Conservation (phyloP, 2,329 filamentous ascomycete species). For the Emmonsiellopsis sp. region DNA sequence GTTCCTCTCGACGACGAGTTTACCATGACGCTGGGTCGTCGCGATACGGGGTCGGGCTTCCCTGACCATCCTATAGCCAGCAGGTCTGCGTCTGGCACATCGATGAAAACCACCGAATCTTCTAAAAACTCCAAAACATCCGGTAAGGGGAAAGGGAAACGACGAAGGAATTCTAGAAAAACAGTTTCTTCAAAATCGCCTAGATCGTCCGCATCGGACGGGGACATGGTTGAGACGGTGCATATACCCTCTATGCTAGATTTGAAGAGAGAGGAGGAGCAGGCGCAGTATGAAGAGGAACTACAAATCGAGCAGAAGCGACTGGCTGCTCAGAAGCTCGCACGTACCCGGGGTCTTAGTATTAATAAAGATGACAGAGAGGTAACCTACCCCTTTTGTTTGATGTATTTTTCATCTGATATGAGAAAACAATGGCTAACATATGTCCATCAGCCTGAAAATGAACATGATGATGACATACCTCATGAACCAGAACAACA, state of each 20-base stretch:
- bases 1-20: constrained; percentile 91
- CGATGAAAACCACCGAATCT: constrained; percentile 37
- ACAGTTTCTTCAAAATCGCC: constrained; percentile 18
- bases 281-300: constrained; percentile 46
- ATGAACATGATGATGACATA: background rate
- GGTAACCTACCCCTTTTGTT: constrained; percentile 15
- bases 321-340: constrained; percentile 46
- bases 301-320: constrained; percentile 43
- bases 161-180: constrained; percentile 19
- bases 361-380: constrained; percentile 17
- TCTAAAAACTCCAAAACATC: constrained; percentile 33
- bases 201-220: constrained; percentile 16
- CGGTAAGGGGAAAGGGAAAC: constrained; percentile 24
- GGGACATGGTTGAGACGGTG: constrained; percentile 20
- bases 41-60: constrained; percentile 46
- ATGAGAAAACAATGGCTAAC: background rate
- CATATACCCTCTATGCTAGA: constrained; percentile 43
- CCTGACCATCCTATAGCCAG: constrained; percentile 52
- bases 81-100: constrained; percentile 36
- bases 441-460: background rate
- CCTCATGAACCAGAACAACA: background rate
- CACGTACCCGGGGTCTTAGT: constrained; percentile 43
- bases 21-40: constrained; percentile 67
- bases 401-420: background rate
- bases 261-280: constrained; percentile 49